A percentile compares a stretch with the other conserved stretches of the same genome.
phyloP scores from a whole-genome alignment of 768 basidiomycete species.

The Agaricus blazei region DNA sequence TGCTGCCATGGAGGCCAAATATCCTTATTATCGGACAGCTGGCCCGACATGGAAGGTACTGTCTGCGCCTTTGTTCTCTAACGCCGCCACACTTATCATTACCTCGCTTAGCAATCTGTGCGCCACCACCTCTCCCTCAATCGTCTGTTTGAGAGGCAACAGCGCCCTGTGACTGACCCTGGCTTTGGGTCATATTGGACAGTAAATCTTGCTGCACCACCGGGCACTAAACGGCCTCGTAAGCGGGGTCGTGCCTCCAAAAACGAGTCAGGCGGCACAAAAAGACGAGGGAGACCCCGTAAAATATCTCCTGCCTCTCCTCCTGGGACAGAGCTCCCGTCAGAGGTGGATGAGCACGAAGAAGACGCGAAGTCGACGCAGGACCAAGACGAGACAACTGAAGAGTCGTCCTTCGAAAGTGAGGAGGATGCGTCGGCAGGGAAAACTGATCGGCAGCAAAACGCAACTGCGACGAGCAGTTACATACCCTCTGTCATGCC shows the following conservation, averaged over 20 bases:
- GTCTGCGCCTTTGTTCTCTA: not conserved
- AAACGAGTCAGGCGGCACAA: not conserved
- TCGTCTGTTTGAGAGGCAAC: slow-evolving; percentile 76
- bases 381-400: slow-evolving; percentile 30
- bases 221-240: slow-evolving; percentile 80
- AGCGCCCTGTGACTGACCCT: slow-evolving; percentile 78
- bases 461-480: not conserved
- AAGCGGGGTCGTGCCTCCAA: slow-evolving; percentile 57
- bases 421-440: slow-evolving; percentile 53
- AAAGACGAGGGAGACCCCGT: slow-evolving; percentile 8
- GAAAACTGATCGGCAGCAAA: not conserved
- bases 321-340: slow-evolving; percentile 13
- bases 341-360: slow-evolving; percentile 38
- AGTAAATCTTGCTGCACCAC: slow-evolving; percentile 80
- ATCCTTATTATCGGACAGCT: slow-evolving; percentile 74
- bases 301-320: slow-evolving; percentile 7
- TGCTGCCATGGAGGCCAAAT: slow-evolving; percentile 82
- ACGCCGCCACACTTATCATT: not conserved
- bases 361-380: slow-evolving; percentile 25
- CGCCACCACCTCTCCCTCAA: slow-evolving; percentile 81
- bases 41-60: slow-evolving; percentile 82
- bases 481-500: slow-evolving; percentile 19
- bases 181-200: slow-evolving; percentile 90
- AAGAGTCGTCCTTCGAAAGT: slow-evolving; percentile 62
- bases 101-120: slow-evolving; percentile 67